Evolutionary conservation across 2,329 filamentous ascomycete genomes (phyloP).

Genomic region (Acarospora socialis): DNA sequence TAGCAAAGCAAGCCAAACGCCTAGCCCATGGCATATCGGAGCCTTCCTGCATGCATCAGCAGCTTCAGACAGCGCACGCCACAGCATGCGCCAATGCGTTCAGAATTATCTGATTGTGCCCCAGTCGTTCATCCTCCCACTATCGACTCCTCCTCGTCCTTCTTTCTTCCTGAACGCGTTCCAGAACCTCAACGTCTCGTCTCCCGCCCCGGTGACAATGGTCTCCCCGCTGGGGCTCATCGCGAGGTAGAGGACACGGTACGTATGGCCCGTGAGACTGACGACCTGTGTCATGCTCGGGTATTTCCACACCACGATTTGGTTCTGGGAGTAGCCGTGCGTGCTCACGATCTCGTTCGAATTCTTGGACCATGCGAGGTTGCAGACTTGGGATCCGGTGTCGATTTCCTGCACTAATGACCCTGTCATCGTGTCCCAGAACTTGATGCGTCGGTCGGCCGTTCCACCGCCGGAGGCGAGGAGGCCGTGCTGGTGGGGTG

Average conservation of each 20-base stretch:
- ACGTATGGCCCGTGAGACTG: conserved; percentile 89
- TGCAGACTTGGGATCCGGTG: conserved; percentile 97
- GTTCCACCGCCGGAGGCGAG: conserved; percentile 94
- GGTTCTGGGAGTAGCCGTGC: conserved; percentile 94
- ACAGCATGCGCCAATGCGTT: too few species aligned
- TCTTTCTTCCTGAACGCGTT: conserved; percentile 81
- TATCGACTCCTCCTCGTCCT: conserved; percentile 49
- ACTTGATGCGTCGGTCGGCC: conserved; percentile 90
- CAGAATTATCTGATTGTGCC: conserved; percentile 53
- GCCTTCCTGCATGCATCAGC: too few species aligned
- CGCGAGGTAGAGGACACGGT: conserved; percentile 85
- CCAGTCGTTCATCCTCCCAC: conserved; percentile 57
- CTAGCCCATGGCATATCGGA: too few species aligned
- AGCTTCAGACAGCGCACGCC: too few species aligned
- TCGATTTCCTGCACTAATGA: conserved; percentile 74
- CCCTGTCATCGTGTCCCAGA: conserved; percentile 89
- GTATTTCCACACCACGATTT: conserved; percentile 99
- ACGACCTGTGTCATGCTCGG: conserved; percentile 95
- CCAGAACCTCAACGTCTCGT: conserved; percentile 95
- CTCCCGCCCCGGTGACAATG: conserved; percentile 88
- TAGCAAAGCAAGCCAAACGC: conserved; percentile 13
- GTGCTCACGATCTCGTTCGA: conserved; percentile 96
- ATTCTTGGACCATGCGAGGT: conserved; percentile 92
- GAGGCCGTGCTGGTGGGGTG: conserved; percentile 83
- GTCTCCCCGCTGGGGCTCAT: conserved; percentile 94